Evolutionary conservation across 176 grass and related monocot species (phyloP).

Genomic region (Coix lacrymajobi): DNA sequence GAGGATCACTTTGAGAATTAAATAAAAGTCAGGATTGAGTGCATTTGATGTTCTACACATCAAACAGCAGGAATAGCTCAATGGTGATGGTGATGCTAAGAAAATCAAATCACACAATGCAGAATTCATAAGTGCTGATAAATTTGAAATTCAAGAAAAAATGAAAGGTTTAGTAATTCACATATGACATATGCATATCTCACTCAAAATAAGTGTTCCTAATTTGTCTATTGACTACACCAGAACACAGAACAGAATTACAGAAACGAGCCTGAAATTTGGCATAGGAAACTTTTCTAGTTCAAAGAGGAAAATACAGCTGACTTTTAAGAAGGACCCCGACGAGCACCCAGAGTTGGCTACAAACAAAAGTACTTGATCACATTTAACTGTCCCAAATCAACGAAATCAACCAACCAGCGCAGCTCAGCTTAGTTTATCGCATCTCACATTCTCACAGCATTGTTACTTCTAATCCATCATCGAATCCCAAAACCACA

Average conservation of each 20-base stretch:
- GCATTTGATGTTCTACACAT: background rate
- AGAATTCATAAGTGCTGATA: background rate
- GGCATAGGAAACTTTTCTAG: background rate
- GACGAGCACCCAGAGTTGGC: background rate
- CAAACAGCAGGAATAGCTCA: background rate
- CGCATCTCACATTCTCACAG: background rate
- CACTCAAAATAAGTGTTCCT: background rate
- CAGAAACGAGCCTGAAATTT: background rate
- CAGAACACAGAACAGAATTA: background rate
- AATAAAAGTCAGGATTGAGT: background rate
- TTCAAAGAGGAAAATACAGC: background rate
- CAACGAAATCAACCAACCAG: background rate
- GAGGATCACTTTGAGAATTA: background rate
- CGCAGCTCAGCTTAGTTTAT: background rate
- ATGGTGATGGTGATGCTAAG: background rate
- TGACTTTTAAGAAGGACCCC: background rate
- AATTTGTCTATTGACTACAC: background rate
- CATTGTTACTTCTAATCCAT: background rate
- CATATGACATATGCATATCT: background rate
- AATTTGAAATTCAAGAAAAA: background rate
- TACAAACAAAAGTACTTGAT: background rate
- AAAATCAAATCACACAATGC: constrained; percentile 1
- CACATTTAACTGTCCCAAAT: background rate
- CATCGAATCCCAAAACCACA: too few relatives aligned
- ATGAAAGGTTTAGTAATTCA: background rate